Evolutionary conservation across 495 filamentous ascomycete species (phyloP), one percentile per base, ranked within the genome.

Genomic region (Niebla homalea): DNA sequence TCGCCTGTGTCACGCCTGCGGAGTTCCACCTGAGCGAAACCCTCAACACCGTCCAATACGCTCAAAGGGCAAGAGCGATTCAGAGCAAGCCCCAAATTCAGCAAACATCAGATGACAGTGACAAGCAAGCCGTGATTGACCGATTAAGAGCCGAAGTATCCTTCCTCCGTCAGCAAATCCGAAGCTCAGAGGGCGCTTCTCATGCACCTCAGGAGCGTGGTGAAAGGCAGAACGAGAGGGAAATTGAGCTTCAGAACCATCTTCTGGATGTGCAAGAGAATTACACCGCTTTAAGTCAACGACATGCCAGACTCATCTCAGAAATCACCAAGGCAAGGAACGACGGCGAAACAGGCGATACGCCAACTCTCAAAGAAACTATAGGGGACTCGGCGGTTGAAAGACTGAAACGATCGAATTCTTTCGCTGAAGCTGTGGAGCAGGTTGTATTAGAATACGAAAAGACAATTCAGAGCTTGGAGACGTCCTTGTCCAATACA

Each of bases 21-120:
- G 90, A 94, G 60, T 99, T 97, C 63, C 90, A 99, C 64, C 72
- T 97, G 16, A 97, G 89, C 67, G 92, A 99, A 67, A 97, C 92
- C 1, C 71, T 99, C 37, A 99, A 99, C 64, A 99, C 92, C 0
- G 84, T 99, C 20, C 67, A 94, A 63, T 99, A 99, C 67, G 92
- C 92, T 22, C 92, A 96, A 69, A 81, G 92, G 52, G 93, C 92
- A 50, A 80, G 92, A 61, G 87, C 87, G 0, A 99, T 99, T 52
- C 92, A 99, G 69, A 95, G 87, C 72, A 96, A 95, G 60, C 92
- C 92, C 10, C 79, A 87, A 37, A 96, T 99, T 52, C 92, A 99
- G 62, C 88, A 96, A 61, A 70, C 85, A 32, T 72, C 75, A 0
- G 90, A 97, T 57, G 93, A 99, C 38, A 79, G 85, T 46, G 93